A percentile compares a stretch with the other conserved stretches of the same genome.
Evolutionary conservation across 345 rosid species (phyloP).

Genomic region (Nephelium lappaceum): DNA sequence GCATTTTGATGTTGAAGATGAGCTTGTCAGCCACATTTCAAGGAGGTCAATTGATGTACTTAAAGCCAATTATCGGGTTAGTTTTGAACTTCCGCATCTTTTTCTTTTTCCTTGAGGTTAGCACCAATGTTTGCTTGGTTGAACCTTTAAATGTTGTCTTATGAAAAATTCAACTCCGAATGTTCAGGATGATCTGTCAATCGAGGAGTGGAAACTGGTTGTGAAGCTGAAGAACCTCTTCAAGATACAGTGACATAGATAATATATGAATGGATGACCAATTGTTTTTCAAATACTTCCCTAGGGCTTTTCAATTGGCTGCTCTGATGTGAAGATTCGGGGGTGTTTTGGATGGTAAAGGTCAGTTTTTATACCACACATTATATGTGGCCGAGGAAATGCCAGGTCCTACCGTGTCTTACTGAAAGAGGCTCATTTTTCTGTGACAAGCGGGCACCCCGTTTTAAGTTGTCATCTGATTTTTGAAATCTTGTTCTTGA

Average conservation of each 20-base stretch:
- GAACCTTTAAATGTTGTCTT: neutral
- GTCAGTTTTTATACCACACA: neutral
- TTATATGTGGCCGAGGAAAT: neutral
- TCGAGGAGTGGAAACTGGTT: conserved; percentile 83
- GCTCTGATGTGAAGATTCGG: neutral
- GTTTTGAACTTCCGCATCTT: conserved; percentile 1
- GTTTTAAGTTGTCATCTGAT: neutral
- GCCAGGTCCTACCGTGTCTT: neutral
- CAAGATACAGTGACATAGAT: conserved; percentile 56
- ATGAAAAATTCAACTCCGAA: neutral
- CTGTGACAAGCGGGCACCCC: neutral
- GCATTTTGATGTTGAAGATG: conserved; percentile 84
- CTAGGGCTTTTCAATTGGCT: neutral
- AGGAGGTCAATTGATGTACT: conserved; percentile 84
- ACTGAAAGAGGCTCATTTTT: neutral
- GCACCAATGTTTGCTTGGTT: neutral
- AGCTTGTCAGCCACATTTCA: conserved; percentile 87
- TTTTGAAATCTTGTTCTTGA: neutral
- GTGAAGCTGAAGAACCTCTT: conserved; percentile 73
- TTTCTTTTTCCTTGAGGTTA: neutral
- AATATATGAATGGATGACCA: neutral
- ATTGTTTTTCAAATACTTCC: neutral
- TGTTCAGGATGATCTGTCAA: conserved; percentile 67
- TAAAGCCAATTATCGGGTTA: conserved; percentile 80
- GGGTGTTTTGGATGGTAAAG: conserved; percentile 1